Evolutionary conservation across 1,139 yeast genomes (phyloP), one percentile per base, ranked within the genome.

Genomic region (Eremothecium cymbalariae): DNA sequence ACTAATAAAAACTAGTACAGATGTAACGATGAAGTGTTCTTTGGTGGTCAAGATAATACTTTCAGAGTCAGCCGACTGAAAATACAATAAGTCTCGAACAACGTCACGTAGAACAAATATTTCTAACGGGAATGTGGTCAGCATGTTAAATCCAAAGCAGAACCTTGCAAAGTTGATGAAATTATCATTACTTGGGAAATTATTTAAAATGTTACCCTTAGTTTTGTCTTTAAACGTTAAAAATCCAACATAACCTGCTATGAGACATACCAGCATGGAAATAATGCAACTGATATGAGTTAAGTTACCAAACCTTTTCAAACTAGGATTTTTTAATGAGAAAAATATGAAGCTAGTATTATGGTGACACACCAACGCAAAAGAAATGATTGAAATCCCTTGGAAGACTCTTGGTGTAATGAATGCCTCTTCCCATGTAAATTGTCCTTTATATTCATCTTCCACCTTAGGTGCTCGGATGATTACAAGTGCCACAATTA

Each of bases 331-430:
- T 44, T 70, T 71, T 51, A 88, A 68, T 0, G 95, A 84, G 51
- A 84, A 85, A 60, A 79, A 88, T 28, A 88, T 88, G 50, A 86
- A 79, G 27, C 88, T 74, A 1, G 96, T 84, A 53, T 88, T 88
- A 57, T 88, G 97, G 52, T 88, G 97, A 53, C 97, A 88, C 3
- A 88, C 97, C 48, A 88, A 70, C 4, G 97, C 94, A 63, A 88
- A 88, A 0, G 95, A 85, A 21, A 88, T 84, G 33, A 88, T 94
- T 13, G 93, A 78, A 16, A 88, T 76, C 1, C 95, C 95, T 56
- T 86, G 95, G 53, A 88, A 84, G 7, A 88, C 63, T 33, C 78
- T 76, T 12, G 68, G 59, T 41, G 79, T 80, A 34, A 84, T 53
- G 1, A 83, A 64, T 65, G 79, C 67, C 31, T 73, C 65, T 2